Base-by-base conservation (phyloP, 192 early-diverging fungal genomes). In the Coemansia sp. region DNA sequence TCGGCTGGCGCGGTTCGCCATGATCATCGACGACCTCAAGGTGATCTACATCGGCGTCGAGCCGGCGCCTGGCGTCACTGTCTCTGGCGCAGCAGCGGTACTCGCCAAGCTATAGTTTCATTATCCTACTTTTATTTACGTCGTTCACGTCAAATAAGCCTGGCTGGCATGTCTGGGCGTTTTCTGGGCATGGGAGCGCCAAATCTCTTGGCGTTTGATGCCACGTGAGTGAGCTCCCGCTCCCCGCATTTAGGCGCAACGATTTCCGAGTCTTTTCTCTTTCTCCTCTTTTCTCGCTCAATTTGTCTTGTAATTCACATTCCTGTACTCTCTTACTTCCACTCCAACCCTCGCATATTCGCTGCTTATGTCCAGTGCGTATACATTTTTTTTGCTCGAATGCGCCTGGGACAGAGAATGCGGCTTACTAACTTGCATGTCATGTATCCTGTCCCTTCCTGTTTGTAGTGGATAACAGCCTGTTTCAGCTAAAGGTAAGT, bases 1-100 rank as follows among this genome's bases (percentile, higher is more conserved):
- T 42, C 84, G 93, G 17, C 83, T 89, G 35, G 72, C 87, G 68
- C 87, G 93, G 64, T 92, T 89, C 60, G 93, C 91, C 8, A 75
- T 92, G 64, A 81, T 92, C 41, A 79, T 87, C 35, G 85, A 94
- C 71, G 83, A 93, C 64, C 82, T 92, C 54, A 84, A 88, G 62
- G 90, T 93, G 47, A 84, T 84, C 51, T 89, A 91, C 59, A 68
- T 94, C 29, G 91, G 90, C 62, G 91, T 93, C 47, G 93, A 92
- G 64, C 40, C 73, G 29, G 71, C 59, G n/a, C 61, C 67, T 39
- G 89, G 86, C 62, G 83, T 91, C 45, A 76, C 73, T 11, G 85
- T 87, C 25, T 86, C 86, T 20, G 82, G 86, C n/a, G 88, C 86
- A 12, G 49, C 81, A 14, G 73, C 87, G 5, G 86, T 91, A n/a